Evolutionary conservation across 2,329 filamentous ascomycete genomes (phyloP).

Genomic region (Clonostachys byssicola): DNA sequence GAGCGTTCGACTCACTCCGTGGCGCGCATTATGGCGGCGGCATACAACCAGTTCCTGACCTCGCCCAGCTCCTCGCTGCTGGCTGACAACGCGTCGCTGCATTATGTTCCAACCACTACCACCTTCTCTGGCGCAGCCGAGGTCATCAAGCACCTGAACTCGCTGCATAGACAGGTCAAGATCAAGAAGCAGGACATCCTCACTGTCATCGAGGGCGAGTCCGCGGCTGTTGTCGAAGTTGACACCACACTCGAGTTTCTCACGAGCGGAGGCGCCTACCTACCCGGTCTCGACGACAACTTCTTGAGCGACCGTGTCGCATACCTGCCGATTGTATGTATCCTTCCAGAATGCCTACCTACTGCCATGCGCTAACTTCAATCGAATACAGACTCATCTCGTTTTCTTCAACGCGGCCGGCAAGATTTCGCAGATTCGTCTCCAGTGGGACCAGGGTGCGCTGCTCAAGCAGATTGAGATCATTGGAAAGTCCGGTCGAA

Average conservation of each 20-base stretch:
- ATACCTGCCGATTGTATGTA: slow-evolving; percentile 73
- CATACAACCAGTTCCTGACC: slow-evolving; percentile 71
- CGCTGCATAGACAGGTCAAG: slow-evolving; percentile 68
- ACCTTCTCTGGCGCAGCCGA: slow-evolving; percentile 65
- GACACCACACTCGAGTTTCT: slow-evolving; percentile 82
- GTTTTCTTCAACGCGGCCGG: slow-evolving; percentile 74
- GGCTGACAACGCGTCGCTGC: slow-evolving; percentile 62
- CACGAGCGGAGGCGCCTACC: slow-evolving; percentile 76
- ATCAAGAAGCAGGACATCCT: slow-evolving; percentile 80
- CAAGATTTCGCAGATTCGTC: slow-evolving; percentile 82
- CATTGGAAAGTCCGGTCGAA: slow-evolving; percentile 83
- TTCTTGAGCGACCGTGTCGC: slow-evolving; percentile 82
- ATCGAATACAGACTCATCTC: slow-evolving; percentile 65
- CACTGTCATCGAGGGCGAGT: slow-evolving; percentile 65
- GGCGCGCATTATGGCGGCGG: slow-evolving; percentile 17
- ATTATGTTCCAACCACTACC: slow-evolving; percentile 89
- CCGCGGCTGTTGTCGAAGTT: slow-evolving; percentile 75
- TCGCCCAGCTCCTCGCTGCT: slow-evolving; percentile 61
- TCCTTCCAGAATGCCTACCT: background rate
- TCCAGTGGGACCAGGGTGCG: slow-evolving; percentile 93
- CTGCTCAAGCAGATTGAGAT: slow-evolving; percentile 91
- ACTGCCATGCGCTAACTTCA: background rate
- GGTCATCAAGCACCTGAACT: slow-evolving; percentile 78
- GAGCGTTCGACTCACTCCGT: too few relatives aligned
- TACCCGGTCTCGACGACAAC: slow-evolving; percentile 90